Base-by-base conservation (phyloP, 495 filamentous ascomycete species). In the Bathelium albidoporum region DNA sequence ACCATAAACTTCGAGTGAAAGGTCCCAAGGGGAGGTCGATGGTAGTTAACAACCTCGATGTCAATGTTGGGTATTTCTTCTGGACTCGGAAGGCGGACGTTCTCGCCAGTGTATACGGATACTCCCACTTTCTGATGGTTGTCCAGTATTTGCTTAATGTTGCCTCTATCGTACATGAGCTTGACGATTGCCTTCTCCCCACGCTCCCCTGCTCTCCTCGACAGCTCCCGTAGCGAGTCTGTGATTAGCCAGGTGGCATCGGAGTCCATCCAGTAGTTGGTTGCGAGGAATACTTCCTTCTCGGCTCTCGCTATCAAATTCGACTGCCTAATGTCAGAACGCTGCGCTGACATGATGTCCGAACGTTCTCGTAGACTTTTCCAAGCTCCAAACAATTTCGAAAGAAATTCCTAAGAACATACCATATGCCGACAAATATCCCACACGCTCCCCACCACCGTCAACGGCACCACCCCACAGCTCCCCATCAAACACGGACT, bases 1-100 rank as follows among this genome's bases (percentile, higher is more conserved):
- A 91, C 78, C 77, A 88, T 85, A 69, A 87, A 90, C 66, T 92
- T 92, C 60, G 84, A 76, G 72, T 92, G 88, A 44, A 90, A 87
- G 0, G 88, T 92, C 2, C 89, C 89, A 53, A 92, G 73, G 0
- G 87, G 69, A 0, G 86, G 84, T n/a, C 79, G 79, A 65, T 92
- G 89, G 69, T 81, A 90, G 69, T 89, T 91, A 60, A 89, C 80
- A 14, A 90, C 87, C 69, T 89, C 76, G 58, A 92, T 71, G 68
- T 90, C 85, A 31, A 90, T 72, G 65, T 88, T 80, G 0, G 87
- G 87, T 4, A 90, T 85, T 59, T 90, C 85, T 14, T 80, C 72
- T 0, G 81, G 73, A 0, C 77, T 59, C 0, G 88, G 89, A 5
- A 92, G 72, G 29, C 77, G 75, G 4, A 92, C 79, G 43, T 82